Percentiles rank a stretch among this genome's conserved stretches.
Conservation (phyloP, 225 moss, liverwort and hornwort species). For the Thuidium tamariscinum region DNA sequence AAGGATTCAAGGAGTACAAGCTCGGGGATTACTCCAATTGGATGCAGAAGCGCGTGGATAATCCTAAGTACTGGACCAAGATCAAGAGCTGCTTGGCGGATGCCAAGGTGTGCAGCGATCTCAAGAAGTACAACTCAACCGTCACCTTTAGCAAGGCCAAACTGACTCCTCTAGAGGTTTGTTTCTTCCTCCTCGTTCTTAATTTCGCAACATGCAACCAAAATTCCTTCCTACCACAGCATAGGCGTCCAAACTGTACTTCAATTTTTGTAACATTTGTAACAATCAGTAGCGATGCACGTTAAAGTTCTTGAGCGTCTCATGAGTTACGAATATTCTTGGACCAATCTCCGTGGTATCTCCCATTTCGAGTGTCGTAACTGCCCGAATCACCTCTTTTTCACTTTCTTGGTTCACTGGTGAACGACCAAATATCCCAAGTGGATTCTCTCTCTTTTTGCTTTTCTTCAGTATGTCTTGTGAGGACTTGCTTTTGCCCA, state of each 20-base stretch:
- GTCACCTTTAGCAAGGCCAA: conserved; percentile 45
- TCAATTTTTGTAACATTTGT: background rate
- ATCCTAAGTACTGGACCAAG: conserved; percentile 54
- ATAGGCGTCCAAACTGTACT: background rate
- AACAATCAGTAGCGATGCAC: background rate
- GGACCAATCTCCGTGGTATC: background rate
- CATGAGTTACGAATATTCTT: background rate
- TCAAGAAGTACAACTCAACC: conserved; percentile 48
- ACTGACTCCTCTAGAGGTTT: conserved; percentile 63
- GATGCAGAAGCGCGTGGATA: conserved; percentile 75
- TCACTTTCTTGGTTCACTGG: background rate
- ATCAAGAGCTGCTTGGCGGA: conserved; percentile 75
- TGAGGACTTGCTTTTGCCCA: background rate
- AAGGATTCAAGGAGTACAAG: conserved; percentile 81
- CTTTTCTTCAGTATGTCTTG: background rate
- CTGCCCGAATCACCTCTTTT: background rate
- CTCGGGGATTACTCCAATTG: conserved; percentile 88
- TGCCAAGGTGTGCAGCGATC: conserved; percentile 54
- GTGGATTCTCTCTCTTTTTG: background rate
- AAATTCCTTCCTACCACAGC: background rate
- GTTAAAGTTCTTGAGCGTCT: background rate
- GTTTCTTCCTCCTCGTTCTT: background rate
- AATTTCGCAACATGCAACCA: background rate
- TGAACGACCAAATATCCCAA: background rate
- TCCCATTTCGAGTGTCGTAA: background rate